Base-by-base conservation (phyloP, 192 early-diverging fungal genomes). In the Coemansia sp. region DNA sequence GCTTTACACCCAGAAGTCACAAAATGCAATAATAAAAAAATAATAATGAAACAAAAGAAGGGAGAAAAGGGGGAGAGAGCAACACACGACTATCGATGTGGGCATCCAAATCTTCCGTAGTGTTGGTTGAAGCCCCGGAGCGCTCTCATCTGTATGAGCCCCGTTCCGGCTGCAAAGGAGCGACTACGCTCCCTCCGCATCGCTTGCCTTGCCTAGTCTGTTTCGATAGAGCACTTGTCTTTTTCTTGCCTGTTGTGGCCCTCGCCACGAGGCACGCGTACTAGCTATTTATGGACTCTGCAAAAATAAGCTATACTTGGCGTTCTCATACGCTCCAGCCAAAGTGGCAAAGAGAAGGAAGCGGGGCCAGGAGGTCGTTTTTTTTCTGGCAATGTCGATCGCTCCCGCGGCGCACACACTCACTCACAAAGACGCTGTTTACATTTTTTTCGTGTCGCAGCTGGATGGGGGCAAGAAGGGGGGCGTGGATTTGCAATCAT, bases 21-120 rank as follows among this genome's bases (percentile, higher is more conserved):
- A 63, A 38, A 63, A n/a, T 63, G 60, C 60, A 41, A 63, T 63
- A 63, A 63, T 40, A 18, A 63, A 36, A 41, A 41, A 41, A 41
- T 40, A 63, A 41, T 41, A 41, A 33, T 29, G 22, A 42, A 62
- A 31, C 60, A 22, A 34, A 59, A 63, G 40, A 36, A 38, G 38
- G 38, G 38, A 24, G 38, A 63, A 42, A 61, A 15, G 38, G 16
- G 31, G 55, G 31, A 24, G 41, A n/a, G n/a, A 47, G 46, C 47
- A 49, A 49, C 20, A 18, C 20, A 47, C 46, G 47, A 22, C n/a
- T 49, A 49, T 49, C 47, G 18, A 49, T 20, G 47, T 49, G 16
- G 55, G 31, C 27, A 59, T 34, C 55, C 55, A 59, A 59, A 59
- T 59, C 55, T 59, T n/a, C 55, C 15, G 55, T 34, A 18, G 31